These are phyloP conservation scores for Crotalaria pallida DNA, from an alignment of 306 rosid species.

Conservation along the genomic window DNA sequence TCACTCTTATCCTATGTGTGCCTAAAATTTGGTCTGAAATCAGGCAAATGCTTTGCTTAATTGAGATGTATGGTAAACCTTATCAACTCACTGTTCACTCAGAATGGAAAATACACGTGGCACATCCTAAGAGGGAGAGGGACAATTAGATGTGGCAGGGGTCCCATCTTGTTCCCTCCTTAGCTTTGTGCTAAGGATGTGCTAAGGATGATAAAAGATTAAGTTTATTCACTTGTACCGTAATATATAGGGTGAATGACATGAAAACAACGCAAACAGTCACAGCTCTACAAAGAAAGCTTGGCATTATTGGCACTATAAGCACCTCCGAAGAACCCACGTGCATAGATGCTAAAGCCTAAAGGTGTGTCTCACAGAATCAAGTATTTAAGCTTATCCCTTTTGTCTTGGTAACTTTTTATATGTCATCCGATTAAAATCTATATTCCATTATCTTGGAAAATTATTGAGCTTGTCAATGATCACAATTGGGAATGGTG, in stretches of 20 bases:
- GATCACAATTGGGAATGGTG: background rate
- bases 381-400: background rate
- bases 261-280: background rate
- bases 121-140: background rate
- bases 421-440: background rate
- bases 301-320: background rate
- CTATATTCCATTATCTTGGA: background rate
- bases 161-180: background rate
- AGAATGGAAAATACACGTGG: background rate
- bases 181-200: background rate
- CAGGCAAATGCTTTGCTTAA: background rate
- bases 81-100: background rate
- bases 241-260: background rate
- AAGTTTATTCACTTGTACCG: background rate
- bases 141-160: background rate
- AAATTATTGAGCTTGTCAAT: background rate
- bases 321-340: constrained; percentile 1
- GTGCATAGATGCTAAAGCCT: background rate
- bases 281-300: background rate
- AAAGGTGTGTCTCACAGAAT: background rate
- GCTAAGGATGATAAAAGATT: too few relatives aligned
- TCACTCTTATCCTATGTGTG: background rate
- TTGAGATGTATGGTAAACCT: background rate
- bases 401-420: background rate
- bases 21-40: background rate